Conservation (phyloP, 257 asterid genomes). For the Gentiana macrophylla region DNA sequence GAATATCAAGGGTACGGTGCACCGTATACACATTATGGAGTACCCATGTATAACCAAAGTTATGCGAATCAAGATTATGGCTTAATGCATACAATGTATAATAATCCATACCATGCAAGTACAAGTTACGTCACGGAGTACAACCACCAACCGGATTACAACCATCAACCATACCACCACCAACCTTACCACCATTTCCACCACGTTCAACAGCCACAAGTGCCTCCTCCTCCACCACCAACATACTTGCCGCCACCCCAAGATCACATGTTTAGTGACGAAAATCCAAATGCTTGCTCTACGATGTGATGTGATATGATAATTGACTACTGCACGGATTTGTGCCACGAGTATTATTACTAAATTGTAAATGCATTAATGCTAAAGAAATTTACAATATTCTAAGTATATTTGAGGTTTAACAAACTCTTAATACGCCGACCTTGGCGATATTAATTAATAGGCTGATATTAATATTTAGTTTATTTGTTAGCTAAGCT, state of each 20-base stretch:
- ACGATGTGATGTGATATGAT: conserved; percentile 40
- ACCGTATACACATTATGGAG: conserved; percentile 36
- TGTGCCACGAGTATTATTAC: no score
- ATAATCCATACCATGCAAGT: conserved; percentile 14
- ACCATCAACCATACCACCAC: no score
- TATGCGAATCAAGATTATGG: conserved; percentile 57
- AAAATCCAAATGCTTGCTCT: conserved; percentile 77
- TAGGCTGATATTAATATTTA: no score
- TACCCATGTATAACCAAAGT: conserved; percentile 47
- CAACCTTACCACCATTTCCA: no score
- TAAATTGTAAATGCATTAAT: no score
- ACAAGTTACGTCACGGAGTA: conserved; percentile 34
- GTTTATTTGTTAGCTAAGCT: no score
- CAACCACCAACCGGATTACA: neutral
- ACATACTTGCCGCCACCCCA: conserved; percentile 12
- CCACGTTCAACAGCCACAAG: conserved; percentile 10
- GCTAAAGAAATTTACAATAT: no score
- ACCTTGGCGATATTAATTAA: no score
- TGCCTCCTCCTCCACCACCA: conserved; percentile 45
- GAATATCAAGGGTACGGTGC: conserved; percentile 31
- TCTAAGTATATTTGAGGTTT: no score
- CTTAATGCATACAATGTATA: conserved; percentile 12
- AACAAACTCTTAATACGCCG: no score
- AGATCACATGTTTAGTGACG: conserved; percentile 70
- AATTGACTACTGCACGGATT: no score